Evolutionary conservation across 768 basidiomycete genomes (phyloP).

Genomic region (Pseudohyphozyma bogoriensis): DNA sequence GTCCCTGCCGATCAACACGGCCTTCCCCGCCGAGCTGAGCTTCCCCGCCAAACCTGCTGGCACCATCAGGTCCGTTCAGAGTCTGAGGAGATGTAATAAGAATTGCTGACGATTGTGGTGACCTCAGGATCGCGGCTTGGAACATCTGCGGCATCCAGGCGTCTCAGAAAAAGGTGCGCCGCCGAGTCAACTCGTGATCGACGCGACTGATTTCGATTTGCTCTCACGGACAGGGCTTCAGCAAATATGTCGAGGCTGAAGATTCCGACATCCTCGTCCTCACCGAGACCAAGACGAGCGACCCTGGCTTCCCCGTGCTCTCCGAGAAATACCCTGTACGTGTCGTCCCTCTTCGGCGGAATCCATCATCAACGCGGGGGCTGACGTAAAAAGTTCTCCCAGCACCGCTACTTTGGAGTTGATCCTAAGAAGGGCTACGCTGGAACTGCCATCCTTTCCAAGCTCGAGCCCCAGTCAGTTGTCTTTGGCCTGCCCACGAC

Average conservation of each 20-base stretch:
- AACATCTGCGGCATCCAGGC: conserved; percentile 70
- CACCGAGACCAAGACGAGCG: conserved; percentile 70
- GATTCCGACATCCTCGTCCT: conserved; percentile 73
- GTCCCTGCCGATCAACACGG: conserved; percentile 23
- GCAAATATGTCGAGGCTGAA: conserved; percentile 70
- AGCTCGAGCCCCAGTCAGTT: conserved; percentile 58
- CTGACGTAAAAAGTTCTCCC: too few relatives aligned
- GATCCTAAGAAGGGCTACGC: conserved; percentile 61
- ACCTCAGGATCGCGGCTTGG: conserved; percentile 53
- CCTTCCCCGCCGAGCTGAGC: conserved; percentile 26
- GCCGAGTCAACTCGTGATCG: neutral
- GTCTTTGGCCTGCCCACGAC: conserved; percentile 57
- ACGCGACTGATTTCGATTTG: neutral
- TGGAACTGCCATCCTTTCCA: conserved; percentile 72
- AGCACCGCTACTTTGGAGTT: conserved; percentile 33
- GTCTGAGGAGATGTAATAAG: neutral
- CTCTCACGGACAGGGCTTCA: conserved; percentile 55
- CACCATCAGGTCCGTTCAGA: neutral
- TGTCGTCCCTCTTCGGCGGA: too few relatives aligned
- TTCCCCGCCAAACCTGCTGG: conserved; percentile 16
- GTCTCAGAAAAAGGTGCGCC: conserved; percentile 60
- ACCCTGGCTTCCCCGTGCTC: conserved; percentile 20
- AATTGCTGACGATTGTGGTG: conserved; percentile 42
- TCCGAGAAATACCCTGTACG: conserved; percentile 15
- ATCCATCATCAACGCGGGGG: too few relatives aligned